Evolutionary conservation across 2,329 filamentous ascomycete species (phyloP).

Genomic region (Colletotrichum higginsianum): DNA sequence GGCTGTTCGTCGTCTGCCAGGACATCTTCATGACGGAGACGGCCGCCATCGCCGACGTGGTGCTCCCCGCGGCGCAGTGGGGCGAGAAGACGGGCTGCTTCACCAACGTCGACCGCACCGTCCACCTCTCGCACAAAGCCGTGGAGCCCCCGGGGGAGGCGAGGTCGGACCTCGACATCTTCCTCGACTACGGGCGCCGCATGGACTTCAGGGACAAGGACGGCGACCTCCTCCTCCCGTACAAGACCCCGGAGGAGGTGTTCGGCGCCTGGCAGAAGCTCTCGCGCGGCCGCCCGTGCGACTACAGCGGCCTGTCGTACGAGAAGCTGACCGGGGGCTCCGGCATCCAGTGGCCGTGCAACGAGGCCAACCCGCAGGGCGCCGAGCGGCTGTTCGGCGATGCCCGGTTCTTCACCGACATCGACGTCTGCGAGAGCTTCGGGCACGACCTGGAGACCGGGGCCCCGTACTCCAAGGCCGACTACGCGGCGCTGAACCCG

Average conservation of each 20-base stretch:
- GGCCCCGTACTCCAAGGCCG: constrained; percentile 48
- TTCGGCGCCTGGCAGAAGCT: constrained; percentile 55
- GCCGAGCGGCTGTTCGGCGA: constrained; percentile 53
- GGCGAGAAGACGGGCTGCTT: constrained; percentile 57
- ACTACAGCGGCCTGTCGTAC: constrained; percentile 53
- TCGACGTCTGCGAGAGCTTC: constrained; percentile 54
- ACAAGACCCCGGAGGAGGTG: constrained; percentile 49
- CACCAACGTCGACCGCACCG: constrained; percentile 56
- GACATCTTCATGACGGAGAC: constrained; percentile 57
- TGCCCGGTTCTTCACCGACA: constrained; percentile 53
- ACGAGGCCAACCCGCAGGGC: constrained; percentile 49
- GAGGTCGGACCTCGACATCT: constrained; percentile 54
- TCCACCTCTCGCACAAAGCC: constrained; percentile 55
- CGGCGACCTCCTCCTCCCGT: constrained; percentile 50
- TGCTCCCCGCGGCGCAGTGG: constrained; percentile 55
- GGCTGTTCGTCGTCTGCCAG: constrained; percentile 53
- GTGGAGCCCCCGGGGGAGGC: constrained; percentile 56
- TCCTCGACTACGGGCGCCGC: constrained; percentile 51
- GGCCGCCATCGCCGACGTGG: constrained; percentile 53
- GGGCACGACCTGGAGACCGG: constrained; percentile 56
- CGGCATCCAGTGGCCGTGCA: constrained; percentile 57
- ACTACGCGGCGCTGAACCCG: constrained; percentile 51
- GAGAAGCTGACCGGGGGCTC: constrained; percentile 53
- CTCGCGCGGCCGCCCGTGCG: constrained; percentile 52
- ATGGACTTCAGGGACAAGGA: constrained; percentile 55